Conservation (phyloP, 306 rosid species). For the Rosa persica region DNA sequence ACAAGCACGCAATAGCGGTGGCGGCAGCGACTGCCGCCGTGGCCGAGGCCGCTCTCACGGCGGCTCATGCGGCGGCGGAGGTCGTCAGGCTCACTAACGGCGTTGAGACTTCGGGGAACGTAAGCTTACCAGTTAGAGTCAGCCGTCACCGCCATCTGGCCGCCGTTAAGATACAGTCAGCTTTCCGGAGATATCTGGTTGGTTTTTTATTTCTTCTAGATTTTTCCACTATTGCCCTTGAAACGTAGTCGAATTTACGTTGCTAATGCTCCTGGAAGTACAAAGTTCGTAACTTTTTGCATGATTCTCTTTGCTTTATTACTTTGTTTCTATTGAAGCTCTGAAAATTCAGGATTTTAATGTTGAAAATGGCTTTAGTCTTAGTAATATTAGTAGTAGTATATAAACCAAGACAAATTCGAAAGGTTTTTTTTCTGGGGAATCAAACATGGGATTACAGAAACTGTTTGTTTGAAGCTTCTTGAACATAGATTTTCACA, state of each 20-base stretch:
- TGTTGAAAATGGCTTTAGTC: not conserved
- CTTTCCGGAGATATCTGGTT: conserved; percentile 85
- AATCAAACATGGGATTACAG: conserved; percentile 19
- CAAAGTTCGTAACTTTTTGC: not conserved
- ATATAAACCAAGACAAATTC: not conserved
- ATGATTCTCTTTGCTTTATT: not conserved
- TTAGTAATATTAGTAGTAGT: too few relatives aligned
- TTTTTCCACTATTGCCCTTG: not conserved
- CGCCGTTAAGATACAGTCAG: conserved; percentile 69
- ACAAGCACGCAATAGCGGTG: conserved; percentile 85
- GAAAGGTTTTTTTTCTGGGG: conserved; percentile 6
- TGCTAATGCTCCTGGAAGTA: not conserved
- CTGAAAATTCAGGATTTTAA: not conserved
- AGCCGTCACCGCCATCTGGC: conserved; percentile 35
- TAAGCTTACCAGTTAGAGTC: conserved; percentile 4
- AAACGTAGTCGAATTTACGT: not conserved
- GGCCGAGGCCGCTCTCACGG: conserved; percentile 89
- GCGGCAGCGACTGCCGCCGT: conserved; percentile 93
- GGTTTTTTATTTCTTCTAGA: conserved; percentile 2
- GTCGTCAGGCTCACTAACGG: conserved; percentile 69
- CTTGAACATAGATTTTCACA: not conserved
- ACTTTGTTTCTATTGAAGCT: not conserved
- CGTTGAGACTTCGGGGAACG: conserved; percentile 3
- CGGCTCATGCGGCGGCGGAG: conserved; percentile 93
- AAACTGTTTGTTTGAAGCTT: conserved; percentile 9